phyloP scores from a whole-genome alignment of 2,329 filamentous ascomycete species.

The Fusarium musae region DNA sequence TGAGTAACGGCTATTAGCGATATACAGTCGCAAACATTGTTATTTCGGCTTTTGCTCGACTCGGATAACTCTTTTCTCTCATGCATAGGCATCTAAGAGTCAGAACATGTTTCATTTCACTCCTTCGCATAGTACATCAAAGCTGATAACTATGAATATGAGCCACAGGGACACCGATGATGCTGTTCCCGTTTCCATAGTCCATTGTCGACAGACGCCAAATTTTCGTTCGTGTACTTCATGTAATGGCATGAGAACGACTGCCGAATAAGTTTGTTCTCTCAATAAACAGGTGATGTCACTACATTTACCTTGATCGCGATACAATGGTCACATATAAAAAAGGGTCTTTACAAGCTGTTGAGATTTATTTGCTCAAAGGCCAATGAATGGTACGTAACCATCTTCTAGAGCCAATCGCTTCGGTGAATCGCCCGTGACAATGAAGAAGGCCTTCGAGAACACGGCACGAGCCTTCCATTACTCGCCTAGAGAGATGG shows the following conservation, averaged over 20 bases:
- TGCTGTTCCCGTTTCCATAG: no score
- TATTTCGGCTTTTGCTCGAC: neutral
- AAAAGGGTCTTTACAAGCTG: neutral
- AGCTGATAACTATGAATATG: neutral
- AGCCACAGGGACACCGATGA: neutral
- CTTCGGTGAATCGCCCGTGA: neutral
- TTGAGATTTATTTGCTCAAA: neutral
- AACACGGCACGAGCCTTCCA: neutral
- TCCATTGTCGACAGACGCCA: neutral
- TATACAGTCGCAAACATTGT: no score
- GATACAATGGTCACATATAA: neutral
- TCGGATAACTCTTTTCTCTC: neutral
- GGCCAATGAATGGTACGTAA: neutral
- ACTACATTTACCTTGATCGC: neutral
- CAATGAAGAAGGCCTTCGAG: neutral
- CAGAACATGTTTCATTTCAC: neutral
- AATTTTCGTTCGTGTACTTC: neutral
- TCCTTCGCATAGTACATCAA: no score
- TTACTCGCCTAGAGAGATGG: neutral
- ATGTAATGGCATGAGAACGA: neutral
- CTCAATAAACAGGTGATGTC: neutral
- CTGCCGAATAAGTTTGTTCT: neutral
- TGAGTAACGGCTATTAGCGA: neutral
- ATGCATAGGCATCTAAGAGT: neutral
- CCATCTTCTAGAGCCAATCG: neutral